Conservation (phyloP, 2,329 filamentous ascomycete species). For the Cadophora luteo-olivacea region DNA sequence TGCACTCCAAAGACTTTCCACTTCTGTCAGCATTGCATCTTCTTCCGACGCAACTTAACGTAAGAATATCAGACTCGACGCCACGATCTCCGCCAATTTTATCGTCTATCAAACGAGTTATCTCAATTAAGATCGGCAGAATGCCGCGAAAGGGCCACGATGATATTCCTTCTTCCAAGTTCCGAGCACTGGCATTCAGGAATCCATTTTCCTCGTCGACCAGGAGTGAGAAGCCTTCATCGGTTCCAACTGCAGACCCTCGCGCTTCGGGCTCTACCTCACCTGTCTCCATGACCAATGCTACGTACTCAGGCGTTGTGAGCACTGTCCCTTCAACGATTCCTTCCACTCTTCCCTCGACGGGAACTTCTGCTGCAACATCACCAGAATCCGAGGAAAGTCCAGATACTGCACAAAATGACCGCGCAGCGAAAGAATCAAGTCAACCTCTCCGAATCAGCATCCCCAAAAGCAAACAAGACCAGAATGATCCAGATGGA, state of each 20-base stretch:
- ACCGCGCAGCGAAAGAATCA: neutral
- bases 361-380: neutral
- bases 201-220: conserved; percentile 1
- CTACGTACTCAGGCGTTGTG: neutral
- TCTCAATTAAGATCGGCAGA: neutral
- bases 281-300: neutral
- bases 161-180: neutral
- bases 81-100: neutral
- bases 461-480: neutral
- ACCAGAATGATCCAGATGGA: neutral
- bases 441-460: neutral
- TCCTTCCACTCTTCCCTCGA: neutral
- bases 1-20: no score
- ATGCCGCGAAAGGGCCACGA: neutral
- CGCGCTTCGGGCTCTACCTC: neutral
- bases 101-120: no score
- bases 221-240: neutral
- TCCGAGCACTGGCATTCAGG: conserved; percentile 1
- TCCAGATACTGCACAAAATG: neutral
- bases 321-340: neutral
- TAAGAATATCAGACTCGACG: no score
- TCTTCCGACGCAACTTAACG: neutral
- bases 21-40: neutral
- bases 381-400: neutral
- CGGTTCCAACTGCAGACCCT: neutral